Evolutionary conservation across 2,329 filamentous ascomycete species (phyloP), one percentile per base, ranked within the genome.

Genomic region (Aspergillus versicolor): DNA sequence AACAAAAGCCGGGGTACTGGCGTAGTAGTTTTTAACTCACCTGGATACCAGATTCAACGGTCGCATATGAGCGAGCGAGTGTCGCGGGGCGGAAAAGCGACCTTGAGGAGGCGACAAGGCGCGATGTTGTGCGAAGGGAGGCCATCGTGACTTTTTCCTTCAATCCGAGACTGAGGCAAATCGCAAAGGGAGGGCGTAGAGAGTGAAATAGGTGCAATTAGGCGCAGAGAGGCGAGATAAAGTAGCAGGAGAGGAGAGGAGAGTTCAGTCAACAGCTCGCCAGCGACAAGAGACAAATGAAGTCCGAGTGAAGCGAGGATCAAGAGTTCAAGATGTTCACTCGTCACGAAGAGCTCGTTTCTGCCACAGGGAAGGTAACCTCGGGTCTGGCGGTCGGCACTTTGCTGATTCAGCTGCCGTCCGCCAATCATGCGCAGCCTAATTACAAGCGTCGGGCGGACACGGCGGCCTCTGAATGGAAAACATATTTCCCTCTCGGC

Each of bases 111-210:
- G 75, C 73, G 66, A 77, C 64, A 54, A 79, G 67, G 65, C 77
- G 77, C 65, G 77, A 77, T 45, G 77, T 75, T 58, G 78, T 72
- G 64, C 78, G 78, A 68, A 80, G 75, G 66, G 78, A 76, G 65
- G 79, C 76, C 79, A 81, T 81, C 66, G 66, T 65, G 70, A 56
- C 48, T 49, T 57, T 58, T 47, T 49, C 42, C 49, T 58, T 58
- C 45, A 52, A 57, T 56, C 50, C 45, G 55, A 34, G n/a, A 27
- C 43, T 38, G 56, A 48, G 51, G 40, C 53, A 17, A 49, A 59
- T 52, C 52, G 45, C 37, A 13, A 44, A 37, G 37, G 24, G 50
- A 24, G 41, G 42, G 40, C 21, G 17, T 6, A 19, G 13, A 22
- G 43, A 27, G 46, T 13, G 40, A 38, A 42, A 21, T 37, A 24